These are phyloP conservation scores for Cucurbita maxima DNA, from an alignment of 306 rosid species.

Conservation along the genomic window DNA sequence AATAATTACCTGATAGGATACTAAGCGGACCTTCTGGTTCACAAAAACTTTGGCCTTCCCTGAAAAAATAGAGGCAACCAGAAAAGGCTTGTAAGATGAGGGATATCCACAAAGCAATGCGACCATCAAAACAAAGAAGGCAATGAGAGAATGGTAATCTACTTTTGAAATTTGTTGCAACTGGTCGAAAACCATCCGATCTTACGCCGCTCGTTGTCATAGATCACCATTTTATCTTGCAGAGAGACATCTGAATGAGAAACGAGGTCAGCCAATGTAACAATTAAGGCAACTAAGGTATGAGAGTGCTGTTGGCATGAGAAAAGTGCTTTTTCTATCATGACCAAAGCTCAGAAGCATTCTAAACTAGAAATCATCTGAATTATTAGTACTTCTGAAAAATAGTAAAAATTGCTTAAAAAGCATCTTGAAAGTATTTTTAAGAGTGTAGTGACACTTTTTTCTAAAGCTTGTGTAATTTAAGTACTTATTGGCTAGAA, in stretches of 20 bases:
- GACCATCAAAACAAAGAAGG: neutral
- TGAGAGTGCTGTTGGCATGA: neutral
- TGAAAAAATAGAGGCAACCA: neutral
- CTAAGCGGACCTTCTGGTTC: neutral
- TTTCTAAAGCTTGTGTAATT: too few species aligned
- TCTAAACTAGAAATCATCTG: neutral
- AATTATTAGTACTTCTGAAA: neutral
- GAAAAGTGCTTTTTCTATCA: neutral
- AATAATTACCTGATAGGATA: neutral
- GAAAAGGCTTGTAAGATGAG: neutral
- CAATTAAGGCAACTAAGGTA: neutral
- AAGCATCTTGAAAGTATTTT: too few species aligned
- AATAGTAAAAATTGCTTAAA: neutral
- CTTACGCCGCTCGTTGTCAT: slow-evolving; percentile 52
- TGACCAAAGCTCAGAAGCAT: neutral
- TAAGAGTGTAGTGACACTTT: too few species aligned
- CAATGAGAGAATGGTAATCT: neutral
- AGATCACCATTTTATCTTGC: slow-evolving; percentile 52
- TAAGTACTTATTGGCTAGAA: too few species aligned
- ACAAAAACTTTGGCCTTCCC: neutral
- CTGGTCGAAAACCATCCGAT: slow-evolving; percentile 60
- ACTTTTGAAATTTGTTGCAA: slow-evolving; percentile 49
- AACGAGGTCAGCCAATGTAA: neutral
- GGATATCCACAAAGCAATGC: neutral
- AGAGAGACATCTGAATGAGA: slow-evolving; percentile 38